Evolutionary conservation across 2,329 filamentous ascomycete genomes (phyloP).

Genomic region (Colletotrichum sp.): DNA sequence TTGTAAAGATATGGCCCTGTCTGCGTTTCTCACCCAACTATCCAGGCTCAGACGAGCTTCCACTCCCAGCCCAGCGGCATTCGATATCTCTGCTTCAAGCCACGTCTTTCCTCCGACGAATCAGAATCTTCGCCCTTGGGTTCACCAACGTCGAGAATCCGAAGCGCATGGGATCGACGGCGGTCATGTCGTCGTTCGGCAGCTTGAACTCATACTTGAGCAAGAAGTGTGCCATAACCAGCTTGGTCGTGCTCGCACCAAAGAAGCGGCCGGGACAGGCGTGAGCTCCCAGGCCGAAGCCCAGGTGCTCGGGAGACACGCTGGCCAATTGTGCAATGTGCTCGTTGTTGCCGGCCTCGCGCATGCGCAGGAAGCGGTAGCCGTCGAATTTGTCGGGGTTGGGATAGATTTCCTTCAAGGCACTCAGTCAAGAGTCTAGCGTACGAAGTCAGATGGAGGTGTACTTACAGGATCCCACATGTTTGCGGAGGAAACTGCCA

Average conservation of each 20-base stretch:
- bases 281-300: constrained; percentile 50
- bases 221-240: constrained; percentile 44
- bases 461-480: background rate
- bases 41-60: background rate
- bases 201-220: constrained; percentile 46
- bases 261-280: constrained; percentile 55
- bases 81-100: background rate
- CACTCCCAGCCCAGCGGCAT: background rate
- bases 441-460: too few relatives aligned
- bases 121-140: background rate
- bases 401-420: background rate
- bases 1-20: background rate
- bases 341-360: background rate
- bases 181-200: constrained; percentile 32
- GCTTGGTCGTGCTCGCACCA: constrained; percentile 49
- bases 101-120: background rate
- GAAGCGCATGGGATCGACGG: background rate
- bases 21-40: background rate
- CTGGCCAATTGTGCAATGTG: constrained; percentile 43
- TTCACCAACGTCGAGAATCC: constrained; percentile 3
- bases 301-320: constrained; percentile 37
- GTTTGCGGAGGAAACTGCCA: background rate
- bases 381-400: background rate
- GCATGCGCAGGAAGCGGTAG: constrained; percentile 3
- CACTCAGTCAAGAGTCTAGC: background rate